These are phyloP conservation scores for Thalassiosira sp. DNA, from an alignment of 352 stramenopile genomes.

Conservation along the genomic window DNA sequence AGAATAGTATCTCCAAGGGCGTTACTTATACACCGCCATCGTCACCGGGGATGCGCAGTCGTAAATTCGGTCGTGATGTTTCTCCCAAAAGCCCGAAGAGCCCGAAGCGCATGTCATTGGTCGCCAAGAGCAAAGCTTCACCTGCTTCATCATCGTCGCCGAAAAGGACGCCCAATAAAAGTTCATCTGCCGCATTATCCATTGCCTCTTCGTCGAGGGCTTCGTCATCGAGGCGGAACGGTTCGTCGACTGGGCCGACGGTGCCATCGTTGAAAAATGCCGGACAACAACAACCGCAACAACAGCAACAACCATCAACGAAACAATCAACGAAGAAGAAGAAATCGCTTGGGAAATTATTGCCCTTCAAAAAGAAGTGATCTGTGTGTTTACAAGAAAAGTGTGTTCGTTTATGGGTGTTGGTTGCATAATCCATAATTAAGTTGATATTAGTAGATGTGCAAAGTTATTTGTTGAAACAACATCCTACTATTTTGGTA, in stretches of 20 bases:
- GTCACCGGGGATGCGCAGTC: background rate
- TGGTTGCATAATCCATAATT: background rate
- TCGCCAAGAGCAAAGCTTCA: conserved; percentile 8
- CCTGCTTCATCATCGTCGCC: background rate
- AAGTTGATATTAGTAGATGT: conserved; percentile 11
- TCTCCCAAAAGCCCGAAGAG: conserved; percentile 6
- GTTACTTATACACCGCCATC: background rate
- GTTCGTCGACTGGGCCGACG: too few relatives aligned
- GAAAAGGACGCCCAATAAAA: background rate
- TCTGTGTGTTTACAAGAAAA: background rate
- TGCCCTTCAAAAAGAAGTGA: conserved; percentile 48
- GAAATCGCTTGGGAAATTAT: conserved; percentile 30
- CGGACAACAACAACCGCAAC: too few relatives aligned
- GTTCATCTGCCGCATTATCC: background rate
- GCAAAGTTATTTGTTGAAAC: background rate
- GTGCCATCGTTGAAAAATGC: conserved; percentile 11
- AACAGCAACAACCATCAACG: background rate
- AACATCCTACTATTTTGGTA: too few relatives aligned
- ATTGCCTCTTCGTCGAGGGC: background rate
- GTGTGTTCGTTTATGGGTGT: background rate
- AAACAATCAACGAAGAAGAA: conserved; percentile 33
- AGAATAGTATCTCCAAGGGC: background rate
- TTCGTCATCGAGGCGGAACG: background rate
- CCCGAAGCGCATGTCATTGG: background rate
- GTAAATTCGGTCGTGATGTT: background rate